Percentiles rank a stretch among this genome's conserved stretches.
Conservation (phyloP, 495 filamentous ascomycete genomes). For the Aspergillus affinis region DNA sequence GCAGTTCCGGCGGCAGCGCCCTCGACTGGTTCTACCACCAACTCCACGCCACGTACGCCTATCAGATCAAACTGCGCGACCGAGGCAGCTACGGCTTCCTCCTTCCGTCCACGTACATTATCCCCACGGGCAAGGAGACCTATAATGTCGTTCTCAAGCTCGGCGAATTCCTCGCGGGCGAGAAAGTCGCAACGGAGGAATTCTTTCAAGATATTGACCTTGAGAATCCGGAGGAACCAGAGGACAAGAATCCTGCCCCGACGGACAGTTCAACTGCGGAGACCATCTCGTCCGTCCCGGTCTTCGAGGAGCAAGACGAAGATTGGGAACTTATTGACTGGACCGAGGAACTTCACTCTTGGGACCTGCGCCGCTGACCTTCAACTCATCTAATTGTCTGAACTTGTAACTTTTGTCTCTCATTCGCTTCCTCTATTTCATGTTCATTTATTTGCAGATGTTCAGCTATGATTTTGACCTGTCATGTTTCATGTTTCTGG, state of each 20-base stretch:
- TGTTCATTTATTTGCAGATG: no score
- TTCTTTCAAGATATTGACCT: background rate
- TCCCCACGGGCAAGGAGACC: constrained; percentile 86
- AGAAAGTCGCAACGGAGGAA: constrained; percentile 20
- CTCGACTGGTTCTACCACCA: constrained; percentile 97
- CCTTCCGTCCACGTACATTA: constrained; percentile 80
- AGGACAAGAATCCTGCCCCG: background rate
- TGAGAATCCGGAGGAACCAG: background rate
- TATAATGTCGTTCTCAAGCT: constrained; percentile 79
- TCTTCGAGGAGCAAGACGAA: background rate
- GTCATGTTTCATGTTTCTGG: no score
- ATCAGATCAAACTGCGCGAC: constrained; percentile 93
- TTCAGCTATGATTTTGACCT: no score
- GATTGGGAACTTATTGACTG: no score
- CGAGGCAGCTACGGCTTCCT: constrained; percentile 94
- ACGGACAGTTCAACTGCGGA: background rate
- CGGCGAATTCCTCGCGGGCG: constrained; percentile 66
- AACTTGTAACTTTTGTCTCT: no score
- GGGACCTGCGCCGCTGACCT: no score
- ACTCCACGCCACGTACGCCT: constrained; percentile 75
- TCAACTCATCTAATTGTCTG: no score
- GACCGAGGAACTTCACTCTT: no score
- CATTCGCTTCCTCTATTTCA: no score
- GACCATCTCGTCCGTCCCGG: background rate
- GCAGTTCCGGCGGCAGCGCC: constrained; percentile 69